Evolutionary conservation across 352 stramenopile species (phyloP), one percentile per base, ranked within the genome.

Genomic region (Aphanomyces invadans): DNA sequence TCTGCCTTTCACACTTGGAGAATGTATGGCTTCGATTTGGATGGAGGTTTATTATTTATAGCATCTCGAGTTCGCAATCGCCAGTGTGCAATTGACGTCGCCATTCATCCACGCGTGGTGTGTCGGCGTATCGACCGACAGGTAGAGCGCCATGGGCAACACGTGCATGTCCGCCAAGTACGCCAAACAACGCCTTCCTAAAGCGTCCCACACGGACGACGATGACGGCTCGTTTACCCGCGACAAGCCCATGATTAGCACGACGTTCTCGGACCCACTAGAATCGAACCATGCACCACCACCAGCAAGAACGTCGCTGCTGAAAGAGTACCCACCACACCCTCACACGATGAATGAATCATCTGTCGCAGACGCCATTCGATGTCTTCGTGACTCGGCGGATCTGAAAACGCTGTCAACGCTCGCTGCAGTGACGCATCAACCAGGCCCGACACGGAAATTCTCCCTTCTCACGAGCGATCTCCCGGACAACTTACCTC

Each of bases 121-220:
- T n/a, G n/a, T n/a, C n/a, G n/a, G n/a, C n/a, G n/a, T n/a, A n/a
- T n/a, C n/a, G n/a, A n/a, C n/a, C n/a, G n/a, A n/a, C n/a, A n/a
- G n/a, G n/a, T n/a, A n/a, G n/a, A n/a, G n/a, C n/a, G n/a, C n/a
- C 19, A 67, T 67, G 60, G 60, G 60, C 10, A 67, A 67, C 23
- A 42, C 36, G 15, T 67, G 60, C 60, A 67, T 67, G 60, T 39
- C 60, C 3, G 32, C 60, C 42, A 67, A 67, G 26, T 29, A 38
- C n/a, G 28, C 59, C 32, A 46, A 42, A 15, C 7, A 15, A 42
- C 36, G 36, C 15, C 36, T 42, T 15, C 36, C 29, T 26, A 57
- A 57, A 26, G 25, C 29, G 11, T 57, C 49, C 5, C 29, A 57
- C 29, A 57, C 25, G n/a, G 49, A 57, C 25, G 49, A 57, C 25